These are phyloP conservation scores for Mycena chlorophos DNA, from an alignment of 768 basidiomycete genomes.

Conservation along the genomic window DNA sequence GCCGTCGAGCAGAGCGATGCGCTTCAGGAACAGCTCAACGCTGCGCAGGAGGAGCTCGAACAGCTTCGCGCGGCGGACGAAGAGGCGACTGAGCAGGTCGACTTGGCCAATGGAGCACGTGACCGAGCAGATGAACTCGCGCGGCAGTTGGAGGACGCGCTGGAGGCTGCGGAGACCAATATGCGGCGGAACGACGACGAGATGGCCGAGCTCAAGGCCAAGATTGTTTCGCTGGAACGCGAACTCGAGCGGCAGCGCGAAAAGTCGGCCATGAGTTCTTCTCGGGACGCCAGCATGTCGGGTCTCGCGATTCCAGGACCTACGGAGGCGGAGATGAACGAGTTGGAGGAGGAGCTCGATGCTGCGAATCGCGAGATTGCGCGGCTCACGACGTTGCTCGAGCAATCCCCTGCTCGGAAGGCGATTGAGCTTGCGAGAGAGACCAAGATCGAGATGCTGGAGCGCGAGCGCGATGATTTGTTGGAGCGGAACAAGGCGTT, in stretches of 20 bases:
- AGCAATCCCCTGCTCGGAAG: constrained; percentile 72
- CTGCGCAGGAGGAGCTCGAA: constrained; percentile 46
- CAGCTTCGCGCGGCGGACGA: constrained; percentile 46
- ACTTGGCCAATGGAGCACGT: constrained; percentile 52
- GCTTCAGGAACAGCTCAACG: constrained; percentile 56
- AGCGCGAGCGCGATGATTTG: constrained; percentile 75
- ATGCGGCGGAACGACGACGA: constrained; percentile 62
- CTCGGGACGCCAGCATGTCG: constrained; percentile 26
- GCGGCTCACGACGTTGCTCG: constrained; percentile 61
- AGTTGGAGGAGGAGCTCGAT: constrained; percentile 74
- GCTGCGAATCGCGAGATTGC: constrained; percentile 76
- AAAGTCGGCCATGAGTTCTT: constrained; percentile 24
- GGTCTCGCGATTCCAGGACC: constrained; percentile 33
- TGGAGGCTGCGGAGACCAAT: constrained; percentile 73
- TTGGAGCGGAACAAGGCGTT: constrained; percentile 66
- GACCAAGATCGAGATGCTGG: constrained; percentile 70
- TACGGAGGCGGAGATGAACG: constrained; percentile 59
- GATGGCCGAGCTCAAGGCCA: constrained; percentile 50
- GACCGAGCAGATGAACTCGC: constrained; percentile 56
- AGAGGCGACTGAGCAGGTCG: constrained; percentile 48
- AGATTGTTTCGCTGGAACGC: constrained; percentile 56
- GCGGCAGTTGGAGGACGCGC: constrained; percentile 71
- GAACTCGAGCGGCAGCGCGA: constrained; percentile 48
- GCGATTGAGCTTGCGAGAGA: constrained; percentile 80
- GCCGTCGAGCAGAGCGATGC: constrained; percentile 54